Conservation (phyloP, 805 yeast genomes). For the Barnettozyma sucrosica region DNA sequence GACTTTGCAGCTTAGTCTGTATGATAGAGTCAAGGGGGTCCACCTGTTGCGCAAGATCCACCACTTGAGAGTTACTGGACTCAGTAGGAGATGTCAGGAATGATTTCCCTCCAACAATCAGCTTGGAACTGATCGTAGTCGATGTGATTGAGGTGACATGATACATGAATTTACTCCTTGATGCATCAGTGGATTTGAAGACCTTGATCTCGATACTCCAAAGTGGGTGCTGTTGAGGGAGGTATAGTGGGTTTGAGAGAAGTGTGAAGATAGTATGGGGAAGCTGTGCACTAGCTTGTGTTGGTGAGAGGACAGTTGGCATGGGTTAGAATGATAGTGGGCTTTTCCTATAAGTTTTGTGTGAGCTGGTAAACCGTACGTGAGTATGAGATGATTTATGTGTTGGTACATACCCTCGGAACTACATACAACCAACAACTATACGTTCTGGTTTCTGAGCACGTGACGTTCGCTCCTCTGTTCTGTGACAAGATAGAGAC, state of each 20-base stretch:
- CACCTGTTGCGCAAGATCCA: not conserved
- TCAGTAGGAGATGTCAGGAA: conserved; percentile 1
- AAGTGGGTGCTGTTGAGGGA: conserved; percentile 35
- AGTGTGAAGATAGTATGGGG: not conserved
- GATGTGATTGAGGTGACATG: conserved; percentile 8
- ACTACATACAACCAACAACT: too few relatives aligned
- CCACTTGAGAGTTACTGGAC: not conserved
- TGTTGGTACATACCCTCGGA: not conserved
- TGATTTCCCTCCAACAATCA: conserved; percentile 1
- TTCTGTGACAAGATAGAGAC: too few relatives aligned
- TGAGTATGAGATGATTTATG: not conserved
- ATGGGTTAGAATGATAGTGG: too few relatives aligned
- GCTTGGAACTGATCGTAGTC: not conserved
- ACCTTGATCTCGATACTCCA: conserved; percentile 69
- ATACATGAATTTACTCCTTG: conserved; percentile 20
- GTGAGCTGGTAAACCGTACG: not conserved
- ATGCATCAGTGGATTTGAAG: conserved; percentile 52
- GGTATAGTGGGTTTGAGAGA: not conserved
- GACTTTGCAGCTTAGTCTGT: conserved; percentile 51
- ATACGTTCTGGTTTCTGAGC: too few relatives aligned
- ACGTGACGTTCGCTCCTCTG: too few relatives aligned
- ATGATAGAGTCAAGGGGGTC: conserved; percentile 19
- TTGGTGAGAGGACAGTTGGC: conserved; percentile 5
- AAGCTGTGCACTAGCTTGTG: conserved; percentile 4
- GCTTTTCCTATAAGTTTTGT: too few relatives aligned